A percentile compares a stretch with the other conserved stretches of the same genome.
Conservation (phyloP, 1,284 basidiomycete genomes). For the Sporisorium exsertum region DNA sequence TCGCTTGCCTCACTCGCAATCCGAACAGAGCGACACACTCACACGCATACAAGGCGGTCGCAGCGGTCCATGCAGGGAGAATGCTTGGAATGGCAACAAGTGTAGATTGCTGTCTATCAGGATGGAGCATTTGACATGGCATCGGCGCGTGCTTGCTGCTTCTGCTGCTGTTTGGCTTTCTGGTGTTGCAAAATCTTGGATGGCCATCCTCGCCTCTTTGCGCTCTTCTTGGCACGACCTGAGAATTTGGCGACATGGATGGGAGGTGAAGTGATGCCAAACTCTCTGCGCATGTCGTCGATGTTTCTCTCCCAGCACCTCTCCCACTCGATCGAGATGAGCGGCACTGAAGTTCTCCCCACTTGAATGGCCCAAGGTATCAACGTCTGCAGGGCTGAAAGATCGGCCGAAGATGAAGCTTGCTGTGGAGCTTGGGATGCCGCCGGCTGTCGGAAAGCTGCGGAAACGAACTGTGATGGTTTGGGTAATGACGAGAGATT, state of each 20-base stretch:
- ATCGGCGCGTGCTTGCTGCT: conserved; percentile 6
- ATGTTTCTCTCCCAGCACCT: conserved; percentile 88
- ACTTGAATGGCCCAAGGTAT: conserved; percentile 80
- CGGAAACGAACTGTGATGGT: conserved; percentile 32
- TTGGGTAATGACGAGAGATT: conserved; percentile 33
- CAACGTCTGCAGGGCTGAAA: conserved; percentile 34
- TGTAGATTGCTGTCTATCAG: background rate
- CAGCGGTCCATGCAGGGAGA: background rate
- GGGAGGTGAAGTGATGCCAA: conserved; percentile 75
- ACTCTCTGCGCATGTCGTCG: conserved; percentile 81
- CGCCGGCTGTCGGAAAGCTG: conserved; percentile 13
- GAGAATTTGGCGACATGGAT: conserved; percentile 58
- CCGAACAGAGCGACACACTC: background rate
- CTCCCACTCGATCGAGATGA: conserved; percentile 97
- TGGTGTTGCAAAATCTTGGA: conserved; percentile 58
- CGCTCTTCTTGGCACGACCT: conserved; percentile 27
- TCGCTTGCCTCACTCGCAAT: background rate
- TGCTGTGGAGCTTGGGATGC: conserved; percentile 1
- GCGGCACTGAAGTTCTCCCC: conserved; percentile 78
- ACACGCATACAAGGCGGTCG: background rate
- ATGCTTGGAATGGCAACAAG: background rate
- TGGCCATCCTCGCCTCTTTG: conserved; percentile 59
- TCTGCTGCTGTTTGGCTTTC: conserved; percentile 26
- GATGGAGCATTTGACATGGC: background rate
- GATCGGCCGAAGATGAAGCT: conserved; percentile 11